phyloP scores from a whole-genome alignment of 108 stramenopile species.

The Cyclostephanos invisitatus region DNA sequence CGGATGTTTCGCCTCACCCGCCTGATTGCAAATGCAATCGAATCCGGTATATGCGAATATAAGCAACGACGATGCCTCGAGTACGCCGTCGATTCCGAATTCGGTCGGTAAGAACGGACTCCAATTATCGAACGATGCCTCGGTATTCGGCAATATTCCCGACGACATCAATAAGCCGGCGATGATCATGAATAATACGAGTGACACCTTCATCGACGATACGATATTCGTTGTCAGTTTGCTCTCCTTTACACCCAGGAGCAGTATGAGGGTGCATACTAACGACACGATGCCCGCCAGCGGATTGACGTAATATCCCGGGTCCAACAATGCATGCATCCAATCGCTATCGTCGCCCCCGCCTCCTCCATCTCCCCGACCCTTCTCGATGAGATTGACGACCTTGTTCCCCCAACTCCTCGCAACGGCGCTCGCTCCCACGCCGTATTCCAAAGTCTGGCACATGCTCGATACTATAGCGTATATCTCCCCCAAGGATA shows the following conservation, averaged over 20 bases:
- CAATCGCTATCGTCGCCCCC: background rate
- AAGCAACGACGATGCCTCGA: constrained; percentile 36
- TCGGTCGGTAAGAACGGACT: constrained; percentile 47
- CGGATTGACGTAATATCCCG: constrained; percentile 59
- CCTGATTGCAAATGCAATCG: constrained; percentile 83
- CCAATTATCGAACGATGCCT: constrained; percentile 34
- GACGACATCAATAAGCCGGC: constrained; percentile 62
- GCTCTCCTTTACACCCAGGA: constrained; percentile 73
- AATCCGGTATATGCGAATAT: constrained; percentile 93
- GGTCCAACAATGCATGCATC: constrained; percentile 18
- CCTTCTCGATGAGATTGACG: constrained; percentile 54
- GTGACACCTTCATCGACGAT: constrained; percentile 71
- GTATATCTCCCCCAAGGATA: constrained; percentile 78
- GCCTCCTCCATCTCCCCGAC: constrained; percentile 3
- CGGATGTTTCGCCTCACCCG: constrained; percentile 81
- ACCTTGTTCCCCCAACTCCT: constrained; percentile 91
- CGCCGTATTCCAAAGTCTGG: constrained; percentile 83
- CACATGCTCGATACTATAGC: constrained; percentile 82
- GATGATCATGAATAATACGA: constrained; percentile 89
- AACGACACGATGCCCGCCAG: constrained; percentile 61
- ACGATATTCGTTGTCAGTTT: constrained; percentile 79
- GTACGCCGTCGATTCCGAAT: constrained; percentile 51
- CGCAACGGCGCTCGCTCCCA: constrained; percentile 81
- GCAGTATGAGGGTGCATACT: constrained; percentile 49
- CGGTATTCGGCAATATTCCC: constrained; percentile 15